Evolutionary conservation across 2,329 filamentous ascomycete species (phyloP).

Genomic region (Elsinoe arachidis): DNA sequence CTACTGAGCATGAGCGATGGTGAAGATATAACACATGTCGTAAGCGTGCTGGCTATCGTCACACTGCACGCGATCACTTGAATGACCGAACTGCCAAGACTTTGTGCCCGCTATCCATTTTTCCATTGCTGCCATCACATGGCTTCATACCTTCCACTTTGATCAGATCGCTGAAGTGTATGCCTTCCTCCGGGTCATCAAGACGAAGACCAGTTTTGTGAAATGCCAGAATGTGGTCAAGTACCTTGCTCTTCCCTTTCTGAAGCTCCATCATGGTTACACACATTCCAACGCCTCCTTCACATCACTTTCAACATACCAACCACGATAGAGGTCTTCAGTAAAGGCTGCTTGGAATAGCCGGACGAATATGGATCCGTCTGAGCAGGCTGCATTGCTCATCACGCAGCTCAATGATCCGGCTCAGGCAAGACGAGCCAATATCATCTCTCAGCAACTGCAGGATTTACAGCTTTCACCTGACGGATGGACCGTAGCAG

Average conservation of each 20-base stretch:
- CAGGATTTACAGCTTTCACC: constrained; percentile 70
- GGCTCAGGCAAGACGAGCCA: constrained; percentile 35
- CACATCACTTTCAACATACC: neutral
- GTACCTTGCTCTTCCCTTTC: neutral
- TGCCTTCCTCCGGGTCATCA: neutral
- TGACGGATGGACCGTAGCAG: constrained; percentile 78
- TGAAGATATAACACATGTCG: neutral
- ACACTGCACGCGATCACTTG: neutral
- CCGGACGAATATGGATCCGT: neutral
- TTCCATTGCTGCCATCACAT: neutral
- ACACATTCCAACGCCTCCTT: neutral
- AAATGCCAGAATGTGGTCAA: neutral
- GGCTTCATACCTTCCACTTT: neutral
- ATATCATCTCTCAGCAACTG: constrained; percentile 61
- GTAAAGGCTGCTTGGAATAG: neutral
- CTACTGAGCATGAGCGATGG: constrained; percentile 10
- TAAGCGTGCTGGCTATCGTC: neutral
- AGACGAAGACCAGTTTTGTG: neutral
- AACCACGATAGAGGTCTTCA: neutral
- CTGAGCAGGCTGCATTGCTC: constrained; percentile 28
- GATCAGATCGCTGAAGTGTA: neutral
- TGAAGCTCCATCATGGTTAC: neutral
- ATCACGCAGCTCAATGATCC: constrained; percentile 46
- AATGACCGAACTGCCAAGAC: constrained; percentile 9
- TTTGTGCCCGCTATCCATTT: neutral